Evolutionary conservation across 73 alveolate species (phyloP).

Genomic region (Uronychia setigera): DNA sequence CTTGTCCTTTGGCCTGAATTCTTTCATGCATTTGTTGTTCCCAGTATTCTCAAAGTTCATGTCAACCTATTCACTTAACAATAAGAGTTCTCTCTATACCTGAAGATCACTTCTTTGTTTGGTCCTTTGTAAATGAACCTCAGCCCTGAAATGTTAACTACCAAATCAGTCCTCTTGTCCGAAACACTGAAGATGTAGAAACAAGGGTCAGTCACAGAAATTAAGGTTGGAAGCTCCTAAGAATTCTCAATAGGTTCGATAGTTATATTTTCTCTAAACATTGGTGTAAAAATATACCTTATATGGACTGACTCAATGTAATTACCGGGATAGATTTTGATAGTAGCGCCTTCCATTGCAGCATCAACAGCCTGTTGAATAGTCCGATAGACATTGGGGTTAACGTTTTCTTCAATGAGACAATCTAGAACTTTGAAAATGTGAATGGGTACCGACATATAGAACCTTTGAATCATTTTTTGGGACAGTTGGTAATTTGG

Average conservation of each 20-base stretch:
- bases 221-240: neutral
- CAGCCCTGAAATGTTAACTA: neutral
- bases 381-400: neutral
- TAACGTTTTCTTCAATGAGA: too few species aligned
- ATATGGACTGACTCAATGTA: neutral
- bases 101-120: slow-evolving; percentile 5
- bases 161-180: neutral
- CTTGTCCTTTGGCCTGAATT: slow-evolving; percentile 37
- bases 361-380: neutral
- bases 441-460: too few species aligned
- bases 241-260: neutral
- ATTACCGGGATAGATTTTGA: neutral
- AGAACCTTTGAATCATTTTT: too few species aligned
- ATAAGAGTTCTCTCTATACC: neutral
- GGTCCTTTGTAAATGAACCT: slow-evolving; percentile 27
- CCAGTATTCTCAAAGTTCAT: slow-evolving; percentile 57
- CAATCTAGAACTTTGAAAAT: too few species aligned
- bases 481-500: too few species aligned
- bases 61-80: slow-evolving; percentile 42
- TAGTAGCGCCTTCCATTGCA: neutral
- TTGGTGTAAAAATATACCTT: neutral
- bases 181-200: neutral
- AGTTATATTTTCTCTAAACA: neutral
- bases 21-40: slow-evolving; percentile 48
- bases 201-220: neutral